Evolutionary conservation across 2,329 filamentous ascomycete species (phyloP), one percentile per base, ranked within the genome.

Genomic region (Phaeosphaeriaceae sp.): DNA sequence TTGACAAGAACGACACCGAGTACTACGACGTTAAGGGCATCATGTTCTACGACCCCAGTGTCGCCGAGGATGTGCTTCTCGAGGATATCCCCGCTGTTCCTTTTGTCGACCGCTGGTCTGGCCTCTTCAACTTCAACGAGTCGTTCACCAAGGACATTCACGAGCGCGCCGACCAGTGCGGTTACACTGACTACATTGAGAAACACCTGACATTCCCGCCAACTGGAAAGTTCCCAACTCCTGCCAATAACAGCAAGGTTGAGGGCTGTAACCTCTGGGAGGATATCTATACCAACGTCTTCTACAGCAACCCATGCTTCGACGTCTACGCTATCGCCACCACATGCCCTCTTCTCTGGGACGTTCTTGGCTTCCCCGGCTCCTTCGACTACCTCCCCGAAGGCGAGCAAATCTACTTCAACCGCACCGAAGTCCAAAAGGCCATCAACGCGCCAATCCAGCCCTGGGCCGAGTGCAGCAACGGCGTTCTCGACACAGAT

Each of bases 261-360:
- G 69, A 77, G 0, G 83, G 81, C 3, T 93, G 91, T 72, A 80
- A 82, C 50, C 68, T 91, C 20, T 90, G 84, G 67, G 74, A 83
- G 56, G 79, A 84, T 21, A 84, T 91, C 27, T 80, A 79, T 66
- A 64, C 81, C 0, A 88, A 86, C 27, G 83, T 84, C 7, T 61
- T 81, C 4, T 70, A 79, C 1, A 76, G 86, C 33, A 95, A 95
- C 78, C 91, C 91, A 0, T 95, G 92, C 80, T 96, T 90, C 78
- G 87, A 92, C 73, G 80, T 91, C 11, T 95, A 94, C 77, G 86
- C 90, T 51, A 85, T 94, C 15, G 86, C 86, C 2, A 88, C 86
- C 3, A 90, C 88, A 13, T 95, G 91, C 72, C 91, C 91, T 0
- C 64, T 88, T 2, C 80, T 86, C 1, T 91, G 86, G 83, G 88